These are phyloP conservation scores for Ramularia endophylla DNA, from an alignment of 2,329 filamentous ascomycete species.

Conservation along the genomic window DNA sequence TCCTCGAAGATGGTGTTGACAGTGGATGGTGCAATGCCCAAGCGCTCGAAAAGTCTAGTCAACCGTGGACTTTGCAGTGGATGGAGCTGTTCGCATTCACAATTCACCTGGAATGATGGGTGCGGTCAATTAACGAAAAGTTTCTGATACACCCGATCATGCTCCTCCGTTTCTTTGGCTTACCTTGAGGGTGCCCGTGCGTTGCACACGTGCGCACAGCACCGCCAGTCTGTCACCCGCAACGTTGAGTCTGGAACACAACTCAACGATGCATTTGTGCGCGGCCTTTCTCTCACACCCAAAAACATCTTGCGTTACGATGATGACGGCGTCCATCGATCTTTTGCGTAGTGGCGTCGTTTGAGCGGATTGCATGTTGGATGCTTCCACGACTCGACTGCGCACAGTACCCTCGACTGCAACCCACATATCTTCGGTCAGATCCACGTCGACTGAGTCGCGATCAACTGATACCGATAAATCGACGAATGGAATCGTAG, in stretches of 20 bases:
- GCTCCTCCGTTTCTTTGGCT: not conserved
- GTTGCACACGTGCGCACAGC: constrained; percentile 5
- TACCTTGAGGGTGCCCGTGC: constrained; percentile 5
- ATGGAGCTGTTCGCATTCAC: constrained; percentile 12
- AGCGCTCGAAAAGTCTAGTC: constrained; percentile 11
- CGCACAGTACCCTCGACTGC: constrained; percentile 24
- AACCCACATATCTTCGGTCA: constrained; percentile 25
- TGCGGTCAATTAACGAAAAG: no score
- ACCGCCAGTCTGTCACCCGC: constrained; percentile 12
- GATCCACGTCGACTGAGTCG: constrained; percentile 21
- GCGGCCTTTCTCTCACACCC: constrained; percentile 1
- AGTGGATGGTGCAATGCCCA: constrained; percentile 13
- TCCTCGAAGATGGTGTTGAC: constrained; percentile 3
- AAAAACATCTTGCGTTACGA: constrained; percentile 10
- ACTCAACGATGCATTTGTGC: constrained; percentile 14
- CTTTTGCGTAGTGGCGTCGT: not conserved
- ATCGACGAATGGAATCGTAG: constrained; percentile 23
- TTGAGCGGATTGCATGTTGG: not conserved
- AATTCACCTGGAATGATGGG: not conserved
- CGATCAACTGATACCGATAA: constrained; percentile 20
- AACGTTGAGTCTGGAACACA: constrained; percentile 11
- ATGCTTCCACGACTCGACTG: constrained; percentile 12
- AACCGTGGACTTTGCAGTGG: constrained; percentile 10
- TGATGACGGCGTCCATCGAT: constrained; percentile 12
- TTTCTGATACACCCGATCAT: no score